Evolutionary conservation across 1,139 yeast genomes (phyloP), one percentile per base, ranked within the genome.

Genomic region (Suhomyces taliae): DNA sequence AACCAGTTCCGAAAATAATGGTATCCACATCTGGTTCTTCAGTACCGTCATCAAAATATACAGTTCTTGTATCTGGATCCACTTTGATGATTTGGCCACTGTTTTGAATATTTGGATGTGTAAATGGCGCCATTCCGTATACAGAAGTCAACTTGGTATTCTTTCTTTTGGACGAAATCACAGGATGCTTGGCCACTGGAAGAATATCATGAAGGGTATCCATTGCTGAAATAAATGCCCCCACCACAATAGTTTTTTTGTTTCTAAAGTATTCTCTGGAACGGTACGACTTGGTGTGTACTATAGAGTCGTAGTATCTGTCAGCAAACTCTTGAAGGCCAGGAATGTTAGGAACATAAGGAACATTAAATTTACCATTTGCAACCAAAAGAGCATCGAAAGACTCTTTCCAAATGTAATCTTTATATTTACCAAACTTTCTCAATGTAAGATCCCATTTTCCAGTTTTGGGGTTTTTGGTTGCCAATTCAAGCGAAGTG

Each of bases 1-100:
- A 78, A 6, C 82, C 83, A 2, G 83, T 78, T 53, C 81, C 77
- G 51, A 73, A 76, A 2, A 78, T 60, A 3, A 78, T 61, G 6
- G 47, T 44, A 54, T 78, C 82, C 38, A 77, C 65, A 11, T 53
- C 57, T 7, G 56, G 46, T 9, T 55, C 66, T 3, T 34, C 41
- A 2, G 66, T 41, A 1, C 70, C 73, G 50, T 70, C 74, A 8
- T 49, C 46, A 45, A 71, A 72, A 34, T 50, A 49, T 6, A 70
- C 65, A 12, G 53, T 56, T 4, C 65, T 66, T 15, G 61, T 58
- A 6, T 53, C 55, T 6, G 66, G 58, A 35, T 62, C 64, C 36
- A 70, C 57, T 32, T 50, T 35, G 14, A 32, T 37, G 27, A 54
- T 53, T 31, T 54, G 52, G 7, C 56, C 46, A 9, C 58, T 49